Base-by-base conservation (phyloP, 2,329 filamentous ascomycete genomes). In the Talaromyces sp. region DNA sequence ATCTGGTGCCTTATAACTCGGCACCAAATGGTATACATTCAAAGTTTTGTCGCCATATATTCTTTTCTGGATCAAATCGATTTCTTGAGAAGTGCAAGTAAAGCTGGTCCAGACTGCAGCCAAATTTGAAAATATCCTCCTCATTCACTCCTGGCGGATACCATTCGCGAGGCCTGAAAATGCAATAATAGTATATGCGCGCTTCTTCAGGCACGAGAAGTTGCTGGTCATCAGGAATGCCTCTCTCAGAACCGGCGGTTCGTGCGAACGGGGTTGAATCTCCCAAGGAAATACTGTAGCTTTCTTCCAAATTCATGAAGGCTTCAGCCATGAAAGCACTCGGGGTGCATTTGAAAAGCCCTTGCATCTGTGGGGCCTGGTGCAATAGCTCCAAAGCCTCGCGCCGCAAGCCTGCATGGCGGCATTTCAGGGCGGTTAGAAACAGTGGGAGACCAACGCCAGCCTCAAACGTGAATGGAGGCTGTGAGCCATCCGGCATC, bases 391-490 rank as follows among this genome's bases (percentile, higher is more conserved):
- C 24, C 17, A 69, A 30, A 10, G 65, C 65, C 20, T 49, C 42
- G 20, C 63, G 58, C 7, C 67, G 57, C n/a, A 66, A 20, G 1
- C 1, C 11, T 24, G 58, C 58, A 14, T 58, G 43, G n/a, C 67
- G 64, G 35, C 66, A 69, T 43, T 62, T 67, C 20, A 62, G 33
- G 8, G 47, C 51, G 7, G 61, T 63, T 13, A 63, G 32, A 27
- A 57, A 63, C n/a, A 70, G 43, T 3, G 62, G 57, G 3, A 60
- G 40, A 3, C 58, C 62, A 16, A 61, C 54, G 1, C 62, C 59
- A 42, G 57, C 50, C n/a, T 65, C 64, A 24, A 66, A 65, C 6
- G 49, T 62, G 24, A 66, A 66, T n/a, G 60, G 58, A 3, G 60
- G 54, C 22, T 57, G 56, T 3, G 33, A 27, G 6, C 54, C 54